A percentile compares a stretch with the other conserved stretches of the same genome.
Evolutionary conservation across 129 eudicot species (phyloP).

Genomic region (Flaveria sonorensis): DNA sequence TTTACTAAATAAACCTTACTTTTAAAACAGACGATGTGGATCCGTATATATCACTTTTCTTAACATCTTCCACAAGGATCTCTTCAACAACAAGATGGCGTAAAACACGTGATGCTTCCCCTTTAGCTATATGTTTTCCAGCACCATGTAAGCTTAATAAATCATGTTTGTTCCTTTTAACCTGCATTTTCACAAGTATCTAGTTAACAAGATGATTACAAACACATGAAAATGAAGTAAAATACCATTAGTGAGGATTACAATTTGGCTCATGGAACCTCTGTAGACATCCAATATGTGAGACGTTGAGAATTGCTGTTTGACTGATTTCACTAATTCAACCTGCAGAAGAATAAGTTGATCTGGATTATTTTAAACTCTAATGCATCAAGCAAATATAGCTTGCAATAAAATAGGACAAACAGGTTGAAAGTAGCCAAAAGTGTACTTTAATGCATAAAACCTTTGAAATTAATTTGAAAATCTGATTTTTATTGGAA

Average conservation of each 20-base stretch:
- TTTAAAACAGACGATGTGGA: conserved; percentile 82
- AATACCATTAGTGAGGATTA: conserved; percentile 32
- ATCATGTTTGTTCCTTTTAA: conserved; percentile 82
- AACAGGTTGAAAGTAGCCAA: background rate
- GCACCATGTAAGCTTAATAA: conserved; percentile 80
- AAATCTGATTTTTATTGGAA: background rate
- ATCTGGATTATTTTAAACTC: background rate
- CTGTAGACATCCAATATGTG: conserved; percentile 92
- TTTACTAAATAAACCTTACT: conserved; percentile 36
- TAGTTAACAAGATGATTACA: conserved; percentile 21
- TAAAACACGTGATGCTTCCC: conserved; percentile 87
- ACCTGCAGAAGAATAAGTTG: conserved; percentile 47
- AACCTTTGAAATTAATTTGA: background rate
- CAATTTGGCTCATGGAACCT: conserved; percentile 92
- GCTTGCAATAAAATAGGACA: background rate
- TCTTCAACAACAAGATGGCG: conserved; percentile 87
- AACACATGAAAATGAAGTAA: conserved; percentile 18
- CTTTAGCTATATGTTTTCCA: conserved; percentile 81
- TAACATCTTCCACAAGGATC: conserved; percentile 83
- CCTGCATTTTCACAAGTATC: conserved; percentile 45
- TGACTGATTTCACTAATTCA: conserved; percentile 68
- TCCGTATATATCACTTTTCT: conserved; percentile 87
- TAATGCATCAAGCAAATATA: background rate
- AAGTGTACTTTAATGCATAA: background rate
- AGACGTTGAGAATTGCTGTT: conserved; percentile 74